These are phyloP conservation scores for Epichloe uncinata DNA, from an alignment of 2,329 filamentous ascomycete species.

Conservation along the genomic window DNA sequence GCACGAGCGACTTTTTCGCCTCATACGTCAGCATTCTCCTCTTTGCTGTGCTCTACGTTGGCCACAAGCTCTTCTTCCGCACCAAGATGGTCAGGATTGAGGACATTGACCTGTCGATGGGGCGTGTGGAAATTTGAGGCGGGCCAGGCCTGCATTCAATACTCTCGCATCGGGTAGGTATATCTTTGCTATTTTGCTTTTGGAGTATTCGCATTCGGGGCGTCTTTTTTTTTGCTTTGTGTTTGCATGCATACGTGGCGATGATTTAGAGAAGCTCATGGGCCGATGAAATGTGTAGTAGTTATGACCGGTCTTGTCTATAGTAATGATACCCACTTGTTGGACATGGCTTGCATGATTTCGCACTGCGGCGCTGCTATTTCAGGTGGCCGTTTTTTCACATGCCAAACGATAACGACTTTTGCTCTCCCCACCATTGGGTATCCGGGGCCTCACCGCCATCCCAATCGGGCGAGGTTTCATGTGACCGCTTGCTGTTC, in stretches of 20 bases:
- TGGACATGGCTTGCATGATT: not conserved
- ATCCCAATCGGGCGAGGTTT: not conserved
- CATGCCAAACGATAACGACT: too few relatives aligned
- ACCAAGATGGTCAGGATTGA: slow-evolving; percentile 24
- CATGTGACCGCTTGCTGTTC: slow-evolving; percentile 3
- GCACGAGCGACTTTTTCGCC: slow-evolving; percentile 46
- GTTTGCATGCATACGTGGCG: slow-evolving; percentile 3
- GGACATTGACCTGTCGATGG: slow-evolving; percentile 22
- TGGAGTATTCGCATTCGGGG: not conserved
- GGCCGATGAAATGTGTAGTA: not conserved
- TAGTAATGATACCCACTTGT: slow-evolving; percentile 6
- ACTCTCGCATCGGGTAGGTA: too few relatives aligned
- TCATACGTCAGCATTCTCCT: slow-evolving; percentile 52
- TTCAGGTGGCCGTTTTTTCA: too few relatives aligned
- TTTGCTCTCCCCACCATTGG: too few relatives aligned
- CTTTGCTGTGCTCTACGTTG: slow-evolving; percentile 44
- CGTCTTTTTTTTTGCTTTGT: not conserved
- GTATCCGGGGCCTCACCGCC: not conserved
- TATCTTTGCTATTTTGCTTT: too few relatives aligned
- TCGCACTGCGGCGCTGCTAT: not conserved
- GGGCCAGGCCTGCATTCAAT: too few relatives aligned
- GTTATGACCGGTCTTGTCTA: not conserved
- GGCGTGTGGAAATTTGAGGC: slow-evolving; percentile 1
- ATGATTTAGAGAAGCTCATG: not conserved
- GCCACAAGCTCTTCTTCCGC: slow-evolving; percentile 41